Percentiles rank a stretch among this genome's conserved stretches.
These are phyloP conservation scores for Phytopythium delawarense DNA, from an alignment of 352 stramenopile genomes.

Conservation along the genomic window DNA sequence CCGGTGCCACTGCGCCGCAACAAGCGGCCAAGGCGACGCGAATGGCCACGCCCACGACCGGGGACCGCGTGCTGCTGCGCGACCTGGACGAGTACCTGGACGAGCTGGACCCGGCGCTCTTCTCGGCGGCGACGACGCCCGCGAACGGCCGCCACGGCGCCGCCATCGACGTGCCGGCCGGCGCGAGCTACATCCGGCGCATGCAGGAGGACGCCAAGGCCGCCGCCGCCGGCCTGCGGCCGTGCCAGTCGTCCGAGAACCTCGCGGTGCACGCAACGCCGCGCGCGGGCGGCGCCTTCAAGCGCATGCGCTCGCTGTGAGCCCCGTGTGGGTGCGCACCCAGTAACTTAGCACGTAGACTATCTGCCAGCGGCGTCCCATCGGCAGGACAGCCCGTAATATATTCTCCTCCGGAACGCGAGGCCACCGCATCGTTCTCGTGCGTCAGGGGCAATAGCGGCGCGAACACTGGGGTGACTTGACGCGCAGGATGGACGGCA, in stretches of 20 bases:
- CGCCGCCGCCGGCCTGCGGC: background rate
- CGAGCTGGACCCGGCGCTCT: slow-evolving; percentile 51
- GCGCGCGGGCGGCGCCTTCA: background rate
- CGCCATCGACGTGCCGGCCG: slow-evolving; percentile 19
- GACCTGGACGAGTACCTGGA: slow-evolving; percentile 48
- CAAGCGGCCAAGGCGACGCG: no score
- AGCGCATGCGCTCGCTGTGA: slow-evolving; percentile 8
- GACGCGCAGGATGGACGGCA: no score
- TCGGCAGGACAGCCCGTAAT: background rate
- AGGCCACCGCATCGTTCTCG: no score
- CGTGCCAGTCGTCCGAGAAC: background rate
- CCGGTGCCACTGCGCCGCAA: background rate
- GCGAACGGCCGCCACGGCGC: slow-evolving; percentile 1
- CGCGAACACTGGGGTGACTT: no score
- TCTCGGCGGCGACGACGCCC: slow-evolving; percentile 9
- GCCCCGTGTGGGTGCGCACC: background rate
- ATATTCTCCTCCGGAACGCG: background rate
- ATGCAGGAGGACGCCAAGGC: slow-evolving; percentile 37
- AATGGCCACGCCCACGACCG: background rate
- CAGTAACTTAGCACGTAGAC: slow-evolving; percentile 4
- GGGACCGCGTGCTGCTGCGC: slow-evolving; percentile 29
- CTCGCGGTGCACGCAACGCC: background rate
- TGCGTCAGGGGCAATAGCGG: no score
- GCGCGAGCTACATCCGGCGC: slow-evolving; percentile 33
- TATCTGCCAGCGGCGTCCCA: background rate